Evolutionary conservation across 208 protist species (phyloP), one percentile per base, ranked within the genome.

Genomic region (Naegleria lovaniensis): DNA sequence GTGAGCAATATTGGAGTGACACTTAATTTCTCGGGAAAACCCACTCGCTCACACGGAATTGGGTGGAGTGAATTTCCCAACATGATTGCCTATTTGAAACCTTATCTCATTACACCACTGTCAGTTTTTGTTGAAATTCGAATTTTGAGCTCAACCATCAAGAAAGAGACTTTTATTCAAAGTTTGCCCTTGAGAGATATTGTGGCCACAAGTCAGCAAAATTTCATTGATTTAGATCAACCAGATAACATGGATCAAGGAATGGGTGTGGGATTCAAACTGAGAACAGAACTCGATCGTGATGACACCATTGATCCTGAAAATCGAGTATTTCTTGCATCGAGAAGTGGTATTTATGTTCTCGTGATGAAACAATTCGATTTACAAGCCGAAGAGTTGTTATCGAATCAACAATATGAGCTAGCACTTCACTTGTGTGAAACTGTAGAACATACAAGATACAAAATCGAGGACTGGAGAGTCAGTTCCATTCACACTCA

Each of bases 211-310:
- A 91, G 88, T 39, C 67, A 91, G 55, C 38, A 36, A 19, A 92
- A 92, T 75, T 91, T 83, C 36, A 41, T 92, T 58, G 91, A 92
- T 87, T 79, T 91, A n/a, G 91, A 92, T 59, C 7, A 40, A 36
- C 13, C 19, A 59, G n/a, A n/a, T 19, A 51, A 87, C 33, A 40
- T 91, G 36, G 67, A 83, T 52, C 25, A n/a, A n/a, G 83, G 91
- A 59, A 48, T 89, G 38, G 91, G 76, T 38, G 51, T 83, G 13
- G 38, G 51, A 9, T 75, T 75, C 43, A 43, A 67, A 52, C 15
- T 55, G 9, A 89, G 39, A 90, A 91, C 5, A 22, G 59, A 89
- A 29, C 19, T 67, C 19, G 33, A 89, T 29, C 11, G 41, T 29
- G 41, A 58, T 29, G 83, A 39, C 15, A 51, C 83, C 0, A 41